These are phyloP conservation scores for Aspergillus hortae DNA, from an alignment of 2,329 filamentous ascomycete genomes.

Conservation along the genomic window DNA sequence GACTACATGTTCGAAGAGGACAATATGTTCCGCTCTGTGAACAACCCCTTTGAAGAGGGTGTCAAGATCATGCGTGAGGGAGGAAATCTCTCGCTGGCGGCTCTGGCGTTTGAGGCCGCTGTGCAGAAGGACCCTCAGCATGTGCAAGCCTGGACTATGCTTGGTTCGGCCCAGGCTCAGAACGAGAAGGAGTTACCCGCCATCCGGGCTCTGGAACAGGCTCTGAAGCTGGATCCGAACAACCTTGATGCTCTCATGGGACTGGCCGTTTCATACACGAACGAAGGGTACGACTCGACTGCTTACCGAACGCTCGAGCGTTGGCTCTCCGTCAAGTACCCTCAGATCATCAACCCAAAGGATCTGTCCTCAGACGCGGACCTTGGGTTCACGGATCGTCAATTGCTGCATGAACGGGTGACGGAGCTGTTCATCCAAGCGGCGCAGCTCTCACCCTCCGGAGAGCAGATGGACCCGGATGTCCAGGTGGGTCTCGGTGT, in stretches of 20 bases:
- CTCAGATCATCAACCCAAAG: constrained; percentile 69
- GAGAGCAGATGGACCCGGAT: constrained; percentile 95
- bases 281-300: constrained; percentile 96
- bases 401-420: constrained; percentile 83
- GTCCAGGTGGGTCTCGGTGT: constrained; percentile 97
- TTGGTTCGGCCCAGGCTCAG: constrained; percentile 90
- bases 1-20: constrained; percentile 94
- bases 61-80: constrained; percentile 89
- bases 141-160: constrained; percentile 87
- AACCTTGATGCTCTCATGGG: constrained; percentile 93
- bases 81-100: constrained; percentile 88
- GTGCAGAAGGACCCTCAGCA: constrained; percentile 86
- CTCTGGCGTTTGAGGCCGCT: constrained; percentile 91
- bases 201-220: constrained; percentile 88
- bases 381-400: constrained; percentile 89
- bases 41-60: constrained; percentile 88
- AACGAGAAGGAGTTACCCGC: constrained; percentile 98
- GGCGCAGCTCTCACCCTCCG: constrained; percentile 84
- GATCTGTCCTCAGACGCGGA: constrained; percentile 73
- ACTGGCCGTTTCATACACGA: constrained; percentile 93
- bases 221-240: constrained; percentile 78
- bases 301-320: constrained; percentile 94
- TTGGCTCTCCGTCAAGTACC: constrained; percentile 95
- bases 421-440: constrained; percentile 88
- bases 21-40: constrained; percentile 78